A percentile compares a stretch with the other conserved stretches of the same genome.
These are phyloP conservation scores for Gracilaria vermiculophylla DNA, from an alignment of 23 red algal species.

Conservation along the genomic window DNA sequence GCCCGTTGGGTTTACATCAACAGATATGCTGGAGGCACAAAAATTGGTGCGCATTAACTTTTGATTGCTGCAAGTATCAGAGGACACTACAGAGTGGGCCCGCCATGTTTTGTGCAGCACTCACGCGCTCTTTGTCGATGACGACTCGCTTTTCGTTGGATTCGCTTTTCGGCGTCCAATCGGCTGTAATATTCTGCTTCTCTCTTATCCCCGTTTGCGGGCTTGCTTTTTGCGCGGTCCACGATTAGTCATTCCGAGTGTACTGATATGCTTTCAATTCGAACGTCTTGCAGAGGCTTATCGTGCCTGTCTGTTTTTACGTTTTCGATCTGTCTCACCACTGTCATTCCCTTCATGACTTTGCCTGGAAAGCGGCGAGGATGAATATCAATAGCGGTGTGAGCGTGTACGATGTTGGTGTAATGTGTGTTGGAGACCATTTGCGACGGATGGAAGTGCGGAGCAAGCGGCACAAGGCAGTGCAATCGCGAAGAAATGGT, in stretches of 20 bases:
- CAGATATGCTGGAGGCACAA: background rate
- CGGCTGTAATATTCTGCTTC: background rate
- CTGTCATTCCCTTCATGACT: slow-evolving; percentile 88
- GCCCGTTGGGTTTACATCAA: background rate
- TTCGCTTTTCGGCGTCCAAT: background rate
- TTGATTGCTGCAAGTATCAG: background rate
- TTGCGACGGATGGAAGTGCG: background rate
- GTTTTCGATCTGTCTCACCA: slow-evolving; percentile 87
- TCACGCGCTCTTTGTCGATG: background rate
- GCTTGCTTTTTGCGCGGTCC: background rate
- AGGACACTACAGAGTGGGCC: background rate
- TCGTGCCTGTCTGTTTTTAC: slow-evolving; percentile 58
- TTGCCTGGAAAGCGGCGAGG: slow-evolving; percentile 36
- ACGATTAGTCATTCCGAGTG: slow-evolving; percentile 15
- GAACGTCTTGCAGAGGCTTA: slow-evolving; percentile 41
- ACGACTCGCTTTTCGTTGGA: background rate
- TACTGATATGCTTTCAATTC: slow-evolving; percentile 69
- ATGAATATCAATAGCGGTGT: too few species aligned
- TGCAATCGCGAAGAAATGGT: background rate
- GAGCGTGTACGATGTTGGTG: background rate
- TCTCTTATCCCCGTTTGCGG: background rate
- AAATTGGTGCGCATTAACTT: background rate
- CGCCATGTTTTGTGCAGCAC: background rate
- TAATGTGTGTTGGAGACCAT: background rate
- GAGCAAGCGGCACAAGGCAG: background rate